Base-by-base conservation (phyloP, 1,284 basidiomycete species). In the Pseudozyma flocculosa region DNA sequence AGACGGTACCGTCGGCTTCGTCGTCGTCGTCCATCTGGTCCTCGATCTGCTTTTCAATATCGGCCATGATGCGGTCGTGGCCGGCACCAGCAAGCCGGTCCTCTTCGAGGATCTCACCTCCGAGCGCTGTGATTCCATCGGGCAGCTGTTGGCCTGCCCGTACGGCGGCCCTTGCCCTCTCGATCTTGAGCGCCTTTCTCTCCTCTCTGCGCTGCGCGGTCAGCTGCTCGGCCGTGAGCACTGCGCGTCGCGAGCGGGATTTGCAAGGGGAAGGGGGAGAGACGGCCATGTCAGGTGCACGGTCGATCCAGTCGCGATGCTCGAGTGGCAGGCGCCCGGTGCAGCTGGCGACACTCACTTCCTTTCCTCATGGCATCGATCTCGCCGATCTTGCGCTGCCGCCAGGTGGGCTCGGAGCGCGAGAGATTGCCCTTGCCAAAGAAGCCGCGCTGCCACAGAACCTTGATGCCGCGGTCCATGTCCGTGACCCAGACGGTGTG, bases 371-470 rank as follows among this genome's bases (percentile, higher is more conserved):
- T 43, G 5, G 61, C 68, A 41, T 61, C 54, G 19, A 78, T 78
- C 67, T 65, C 70, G 34, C 63, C 78, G 54, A 78, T 78, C 68
- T 62, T 76, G 51, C 47, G 79, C 70, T 48, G 78, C 62, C 53
- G 43, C 95, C 94, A 99, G 43, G 86, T 92, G 1, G 94, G 94
- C 78, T 98, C 95, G 78, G 90, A 94, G 48, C 95, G 81, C 34
- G 89, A 92, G 43, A 98, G 81, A 71, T 88, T 88, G 1, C 95
- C 95, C 78, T 98, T 98, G 19, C 95, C 94, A 78, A 97, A 98
- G 81, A 97, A 97, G 0, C 95, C 94, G 53, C 88, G 82, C 40
- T 85, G 82, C 89, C 95, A 99, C 23, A 98, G 82, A 1, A 87
- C 38, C 36, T 54, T n/a, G 34, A 59, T 38, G 4, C 68, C 68